Evolutionary conservation across 1,284 basidiomycete genomes (phyloP), one percentile per base, ranked within the genome.

Genomic region (Apiotrichum sp.): DNA sequence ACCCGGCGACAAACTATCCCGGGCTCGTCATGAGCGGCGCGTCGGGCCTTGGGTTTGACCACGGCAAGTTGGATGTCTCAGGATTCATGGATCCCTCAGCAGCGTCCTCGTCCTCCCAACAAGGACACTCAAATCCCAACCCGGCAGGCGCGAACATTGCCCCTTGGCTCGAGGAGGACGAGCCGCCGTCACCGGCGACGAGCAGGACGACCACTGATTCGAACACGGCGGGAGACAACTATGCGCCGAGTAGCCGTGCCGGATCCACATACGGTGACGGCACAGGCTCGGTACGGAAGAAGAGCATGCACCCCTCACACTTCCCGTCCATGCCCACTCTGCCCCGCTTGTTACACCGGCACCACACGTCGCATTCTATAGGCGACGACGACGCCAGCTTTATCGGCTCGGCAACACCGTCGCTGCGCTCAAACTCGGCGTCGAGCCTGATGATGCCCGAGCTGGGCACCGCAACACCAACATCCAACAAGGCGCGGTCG

Each of bases 141-240:
- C 56, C 47, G 47, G 59, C 56, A 3, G 57, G 61, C 1, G 62
- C 67, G 16, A 75, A 72, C 55, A 72, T 74, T 49, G 73, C 73
- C 7, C 73, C 73, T 7, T 75, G 73, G 73, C 55, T 73, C 31
- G 61, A 62, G 52, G 73, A 75, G 33, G 71, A 71, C 57, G 47
- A 45, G 39, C 56, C 61, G n/a, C 41, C 55, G 42, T 45, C 59
- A 10, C 38, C 49, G 3, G 39, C 49, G 14, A 41, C 39, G 22
- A 38, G 47, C 36, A 31, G 36, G 22, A 22, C 34, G n/a, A 49
- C 48, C 4, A 41, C 22, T 31, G 39, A n/a, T 6, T 49, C 48
- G 14, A 14, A 36, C 35, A 35, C 50, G 31, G 22, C 47, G 10
- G 14, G 8, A n/a, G 38, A 42, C 11, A 47, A 8, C 11, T n/a